phyloP scores from a whole-genome alignment of 306 rosid species.

The Canavalia ensiformis region DNA sequence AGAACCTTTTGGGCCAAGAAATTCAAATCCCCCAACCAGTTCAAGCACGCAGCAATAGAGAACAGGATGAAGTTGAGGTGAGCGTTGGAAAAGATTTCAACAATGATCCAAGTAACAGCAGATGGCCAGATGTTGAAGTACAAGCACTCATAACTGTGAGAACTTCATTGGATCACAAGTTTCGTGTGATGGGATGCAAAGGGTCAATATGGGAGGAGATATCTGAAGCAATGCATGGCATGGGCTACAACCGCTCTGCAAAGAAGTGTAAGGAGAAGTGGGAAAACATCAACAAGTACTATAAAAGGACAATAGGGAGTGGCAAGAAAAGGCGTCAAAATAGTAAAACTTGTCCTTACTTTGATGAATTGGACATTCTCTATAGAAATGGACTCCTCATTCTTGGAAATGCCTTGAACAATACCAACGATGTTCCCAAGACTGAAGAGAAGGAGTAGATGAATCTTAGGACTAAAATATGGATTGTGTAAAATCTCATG shows the following conservation, averaged over 20 bases:
- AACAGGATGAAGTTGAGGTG: slow-evolving; percentile 54
- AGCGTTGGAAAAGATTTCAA: slow-evolving; percentile 48
- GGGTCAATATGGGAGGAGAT: slow-evolving; percentile 86
- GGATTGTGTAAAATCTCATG: slow-evolving; percentile 28
- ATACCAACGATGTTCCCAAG: slow-evolving; percentile 46
- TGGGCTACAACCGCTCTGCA: slow-evolving; percentile 72
- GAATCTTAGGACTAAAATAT: slow-evolving; percentile 17
- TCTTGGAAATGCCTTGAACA: slow-evolving; percentile 54
- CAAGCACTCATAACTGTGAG: slow-evolving; percentile 72
- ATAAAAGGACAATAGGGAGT: slow-evolving; percentile 61
- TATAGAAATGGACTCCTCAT: slow-evolving; percentile 60
- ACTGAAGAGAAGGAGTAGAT: slow-evolving; percentile 52
- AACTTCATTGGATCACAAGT: slow-evolving; percentile 64
- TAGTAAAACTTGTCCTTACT: slow-evolving; percentile 71
- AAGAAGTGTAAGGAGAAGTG: slow-evolving; percentile 90
- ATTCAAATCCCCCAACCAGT: slow-evolving; percentile 59
- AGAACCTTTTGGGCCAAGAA: slow-evolving; percentile 64
- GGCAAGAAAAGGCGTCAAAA: slow-evolving; percentile 65
- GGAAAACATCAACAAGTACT: slow-evolving; percentile 90
- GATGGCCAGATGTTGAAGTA: slow-evolving; percentile 87
- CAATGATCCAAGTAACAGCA: slow-evolving; percentile 53
- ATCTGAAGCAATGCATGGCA: slow-evolving; percentile 60
- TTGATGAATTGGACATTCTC: slow-evolving; percentile 70
- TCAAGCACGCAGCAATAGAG: slow-evolving; percentile 48
- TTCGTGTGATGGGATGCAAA: slow-evolving; percentile 54